Base-by-base conservation (phyloP, 805 yeast species). In the Sugiyamaella valdiviana region DNA sequence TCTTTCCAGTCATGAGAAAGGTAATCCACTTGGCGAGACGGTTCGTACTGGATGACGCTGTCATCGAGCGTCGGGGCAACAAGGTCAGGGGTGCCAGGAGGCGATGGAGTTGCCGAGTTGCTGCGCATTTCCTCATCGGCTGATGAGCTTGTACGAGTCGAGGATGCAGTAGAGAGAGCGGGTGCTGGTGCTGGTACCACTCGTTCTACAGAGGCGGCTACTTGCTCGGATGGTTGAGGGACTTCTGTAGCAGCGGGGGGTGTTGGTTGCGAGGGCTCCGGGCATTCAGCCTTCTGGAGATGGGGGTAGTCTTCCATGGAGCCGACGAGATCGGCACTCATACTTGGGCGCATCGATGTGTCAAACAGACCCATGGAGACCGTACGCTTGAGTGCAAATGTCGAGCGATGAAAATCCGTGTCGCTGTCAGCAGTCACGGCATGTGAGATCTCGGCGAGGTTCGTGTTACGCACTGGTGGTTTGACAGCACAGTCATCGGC, bases 1-100 rank as follows among this genome's bases (percentile, higher is more conserved):
- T 90, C 98, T 58, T 88, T 87, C 99, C 99, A 93, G 64, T 93
- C 76, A 64, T 93, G 96, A 3, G 96, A 85, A 45, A 93, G 73
- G 66, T 93, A 93, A 69, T 93, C 99, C 6, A 93, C 99, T 62
- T 90, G 97, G 47, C 83, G 77, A 44, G 85, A 78, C 3, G 98
- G 96, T 60, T 85, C 93, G 56, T 79, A 78, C 45, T 77, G 77
- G 35, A 90, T 72, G 60, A 84, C 95, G 26, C 80, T 78, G 66
- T 90, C 97, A 66, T 90, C 97, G 29, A 57, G 48, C n/a, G 45
- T 15, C 12, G 58, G 57, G 10, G 42, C 50, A 3, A 39, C 4
- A 5, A 56, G 50, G 16, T 58, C 62, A 7, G 59, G 55, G 26
- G 61, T 49, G 16, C 59, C 61, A 6, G 57, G 54, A 10, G 41